These are phyloP conservation scores for Eucalyptus curtisii DNA, from an alignment of 345 rosid genomes.

Conservation along the genomic window DNA sequence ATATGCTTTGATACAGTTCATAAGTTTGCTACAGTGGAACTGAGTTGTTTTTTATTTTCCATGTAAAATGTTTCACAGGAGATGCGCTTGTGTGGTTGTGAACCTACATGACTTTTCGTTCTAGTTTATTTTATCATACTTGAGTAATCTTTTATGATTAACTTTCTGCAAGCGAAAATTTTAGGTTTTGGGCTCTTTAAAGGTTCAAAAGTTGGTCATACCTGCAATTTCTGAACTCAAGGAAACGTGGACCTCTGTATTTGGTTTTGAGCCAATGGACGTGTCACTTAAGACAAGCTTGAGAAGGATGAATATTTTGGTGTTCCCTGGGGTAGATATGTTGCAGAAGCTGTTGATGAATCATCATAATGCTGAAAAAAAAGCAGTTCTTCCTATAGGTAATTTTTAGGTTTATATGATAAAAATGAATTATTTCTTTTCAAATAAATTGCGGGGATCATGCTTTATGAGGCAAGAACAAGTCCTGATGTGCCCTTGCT, in stretches of 20 bases:
- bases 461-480: not conserved
- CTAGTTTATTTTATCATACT: not conserved
- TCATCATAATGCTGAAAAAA: constrained; percentile 8
- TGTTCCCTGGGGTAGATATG: constrained; percentile 89
- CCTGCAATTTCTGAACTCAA: constrained; percentile 85
- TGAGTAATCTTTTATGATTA: not conserved
- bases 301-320: constrained; percentile 59
- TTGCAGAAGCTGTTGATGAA: constrained; percentile 49
- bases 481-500: not conserved
- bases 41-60: not conserved
- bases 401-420: not conserved
- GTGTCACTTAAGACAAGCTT: constrained; percentile 24
- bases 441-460: not conserved
- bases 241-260: constrained; percentile 84
- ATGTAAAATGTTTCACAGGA: not conserved
- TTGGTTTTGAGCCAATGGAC: constrained; percentile 59
- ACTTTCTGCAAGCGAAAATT: not conserved
- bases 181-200: constrained; percentile 67
- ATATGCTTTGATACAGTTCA: not conserved
- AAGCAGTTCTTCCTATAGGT: constrained; percentile 13
- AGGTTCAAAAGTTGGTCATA: constrained; percentile 73
- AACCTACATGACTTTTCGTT: not conserved
- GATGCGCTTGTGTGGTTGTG: not conserved
- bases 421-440: not conserved
- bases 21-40: not conserved